A percentile compares a stretch with the other conserved stretches of the same genome.
Evolutionary conservation across 306 rosid genomes (phyloP).

Genomic region (barrel medic (Medicago truncatula)): MtrunA17r5.0-ANR NC_053048.1:27747501-27748000

Average conservation of each 20-base stretch:
- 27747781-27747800: too few relatives aligned
- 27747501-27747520: conserved; percentile 34
- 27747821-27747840: neutral
- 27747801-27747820: too few relatives aligned
- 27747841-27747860: neutral
- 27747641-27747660: neutral
- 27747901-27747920: too few relatives aligned
- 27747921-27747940: too few relatives aligned
- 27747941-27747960: neutral
- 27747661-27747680: neutral
- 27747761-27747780: too few relatives aligned
- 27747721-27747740: neutral
- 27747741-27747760: neutral
- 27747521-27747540: neutral
- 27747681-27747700: neutral
- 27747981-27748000: conserved; percentile 15
- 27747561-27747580: too few relatives aligned
- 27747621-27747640: neutral
- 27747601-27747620: conserved; percentile 1
- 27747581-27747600: neutral
- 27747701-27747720: neutral
- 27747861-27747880: neutral
- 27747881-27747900: neutral
- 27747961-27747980: neutral
- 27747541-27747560: too few relatives aligned